phyloP scores from a whole-genome alignment of 805 yeast species.

The Ascoidea asiatica region DNA sequence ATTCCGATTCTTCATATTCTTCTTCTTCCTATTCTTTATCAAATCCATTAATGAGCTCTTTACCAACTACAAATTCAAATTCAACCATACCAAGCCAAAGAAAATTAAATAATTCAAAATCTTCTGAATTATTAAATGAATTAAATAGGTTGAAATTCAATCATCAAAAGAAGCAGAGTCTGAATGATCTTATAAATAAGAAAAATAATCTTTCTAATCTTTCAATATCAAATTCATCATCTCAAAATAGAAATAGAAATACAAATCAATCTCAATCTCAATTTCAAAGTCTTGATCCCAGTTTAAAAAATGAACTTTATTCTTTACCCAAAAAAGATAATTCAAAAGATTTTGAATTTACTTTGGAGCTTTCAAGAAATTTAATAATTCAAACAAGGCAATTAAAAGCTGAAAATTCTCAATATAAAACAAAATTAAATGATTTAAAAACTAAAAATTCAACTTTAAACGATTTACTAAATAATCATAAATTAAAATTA shows the following conservation, averaged over 20 bases:
- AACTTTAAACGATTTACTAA: constrained; percentile 5
- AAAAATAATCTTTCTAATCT: not conserved
- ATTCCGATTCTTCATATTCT: not conserved
- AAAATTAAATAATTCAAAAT: not conserved
- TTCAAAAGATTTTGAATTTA: constrained; percentile 58
- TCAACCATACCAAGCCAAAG: not conserved
- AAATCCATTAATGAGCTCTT: not conserved
- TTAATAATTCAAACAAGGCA: constrained; percentile 57
- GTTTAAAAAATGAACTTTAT: no score
- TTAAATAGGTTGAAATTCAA: constrained; percentile 2
- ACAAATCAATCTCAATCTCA: not conserved
- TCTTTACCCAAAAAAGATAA: constrained; percentile 12
- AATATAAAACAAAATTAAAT: constrained; percentile 14
- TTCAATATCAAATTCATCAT: not conserved
- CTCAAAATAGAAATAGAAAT: not conserved
- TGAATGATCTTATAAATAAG: constrained; percentile 8
- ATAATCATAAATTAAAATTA: constrained; percentile 7
- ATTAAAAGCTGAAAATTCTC: constrained; percentile 48
- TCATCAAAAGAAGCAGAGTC: constrained; percentile 5
- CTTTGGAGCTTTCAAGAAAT: constrained; percentile 63
- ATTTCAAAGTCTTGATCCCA: constrained; percentile 11
- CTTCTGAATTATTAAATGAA: no score
- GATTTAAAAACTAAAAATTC: constrained; percentile 5
- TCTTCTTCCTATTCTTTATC: not conserved
- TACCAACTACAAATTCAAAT: not conserved